Conservation (phyloP, 2,329 filamentous ascomycete genomes). For the Colletotrichum siamense region DNA sequence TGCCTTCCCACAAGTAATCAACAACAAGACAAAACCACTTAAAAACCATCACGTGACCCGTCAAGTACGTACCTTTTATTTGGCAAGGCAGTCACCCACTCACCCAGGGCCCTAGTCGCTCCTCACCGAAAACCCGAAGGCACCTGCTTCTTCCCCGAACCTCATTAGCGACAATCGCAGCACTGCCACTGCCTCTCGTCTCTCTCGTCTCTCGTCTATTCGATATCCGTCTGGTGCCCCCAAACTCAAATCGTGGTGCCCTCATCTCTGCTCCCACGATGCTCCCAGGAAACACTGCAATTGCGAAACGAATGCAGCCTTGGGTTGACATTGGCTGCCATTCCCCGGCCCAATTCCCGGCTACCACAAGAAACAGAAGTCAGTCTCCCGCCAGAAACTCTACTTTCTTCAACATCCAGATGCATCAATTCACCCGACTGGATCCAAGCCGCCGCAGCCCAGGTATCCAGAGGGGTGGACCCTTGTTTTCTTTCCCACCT, state of each 20-base stretch:
- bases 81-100: not conserved
- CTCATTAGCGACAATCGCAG: not conserved
- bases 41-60: not conserved
- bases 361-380: not conserved
- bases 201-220: not conserved
- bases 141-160: not conserved
- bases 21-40: not conserved
- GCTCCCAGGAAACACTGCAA: not conserved
- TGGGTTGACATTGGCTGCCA: not conserved
- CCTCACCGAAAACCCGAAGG: not conserved
- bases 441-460: not conserved
- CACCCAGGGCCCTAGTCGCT: not conserved
- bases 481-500: not conserved
- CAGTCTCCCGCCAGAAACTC: not conserved
- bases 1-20: not conserved
- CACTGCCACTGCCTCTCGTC: not conserved
- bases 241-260: slow-evolving; percentile 1
- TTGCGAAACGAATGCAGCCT: slow-evolving; percentile 11
- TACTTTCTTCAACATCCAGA: not conserved
- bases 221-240: not conserved
- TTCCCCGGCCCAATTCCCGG: not conserved
- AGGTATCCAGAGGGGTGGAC: not conserved
- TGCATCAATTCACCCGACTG: not conserved
- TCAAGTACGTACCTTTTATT: not conserved
- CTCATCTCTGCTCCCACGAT: slow-evolving; percentile 10